A percentile compares a stretch with the other conserved stretches of the same genome.
Evolutionary conservation across 805 yeast species (phyloP).

Genomic region (Ogataea sp.): DNA sequence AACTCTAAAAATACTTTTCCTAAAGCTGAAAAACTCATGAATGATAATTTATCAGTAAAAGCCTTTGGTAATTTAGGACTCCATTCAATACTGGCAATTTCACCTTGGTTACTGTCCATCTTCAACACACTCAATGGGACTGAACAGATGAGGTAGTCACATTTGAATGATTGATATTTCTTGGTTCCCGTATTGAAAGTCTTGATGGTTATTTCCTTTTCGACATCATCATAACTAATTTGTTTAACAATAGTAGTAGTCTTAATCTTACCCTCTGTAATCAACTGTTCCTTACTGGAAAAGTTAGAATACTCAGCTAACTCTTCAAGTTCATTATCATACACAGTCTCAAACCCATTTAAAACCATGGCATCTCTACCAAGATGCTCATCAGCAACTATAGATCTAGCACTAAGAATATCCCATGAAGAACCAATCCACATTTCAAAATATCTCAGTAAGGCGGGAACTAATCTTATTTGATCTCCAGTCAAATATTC

Average conservation of each 20-base stretch:
- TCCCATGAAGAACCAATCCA: conserved; percentile 77
- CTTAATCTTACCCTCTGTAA: neutral
- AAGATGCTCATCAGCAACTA: conserved; percentile 42
- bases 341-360: conserved; percentile 43
- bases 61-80: conserved; percentile 26
- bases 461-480: conserved; percentile 38
- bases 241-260: conserved; percentile 15
- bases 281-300: neutral
- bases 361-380: conserved; percentile 69
- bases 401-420: conserved; percentile 50
- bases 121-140: conserved; percentile 43
- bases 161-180: conserved; percentile 8
- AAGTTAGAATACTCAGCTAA: conserved; percentile 9
- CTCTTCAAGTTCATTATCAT: conserved; percentile 22
- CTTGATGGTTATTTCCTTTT: conserved; percentile 13
- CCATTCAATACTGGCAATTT: conserved; percentile 23
- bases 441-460: conserved; percentile 49
- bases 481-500: conserved; percentile 43
- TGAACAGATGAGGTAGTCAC: conserved; percentile 38
- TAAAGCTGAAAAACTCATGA: conserved; percentile 31
- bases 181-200: conserved; percentile 6
- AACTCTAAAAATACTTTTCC: conserved; percentile 43
- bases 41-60: conserved; percentile 19
- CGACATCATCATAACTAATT: conserved; percentile 13
- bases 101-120: conserved; percentile 20